Evolutionary conservation across 2,329 filamentous ascomycete species (phyloP).

Genomic region (Cladophialophora carrionii): DNA sequence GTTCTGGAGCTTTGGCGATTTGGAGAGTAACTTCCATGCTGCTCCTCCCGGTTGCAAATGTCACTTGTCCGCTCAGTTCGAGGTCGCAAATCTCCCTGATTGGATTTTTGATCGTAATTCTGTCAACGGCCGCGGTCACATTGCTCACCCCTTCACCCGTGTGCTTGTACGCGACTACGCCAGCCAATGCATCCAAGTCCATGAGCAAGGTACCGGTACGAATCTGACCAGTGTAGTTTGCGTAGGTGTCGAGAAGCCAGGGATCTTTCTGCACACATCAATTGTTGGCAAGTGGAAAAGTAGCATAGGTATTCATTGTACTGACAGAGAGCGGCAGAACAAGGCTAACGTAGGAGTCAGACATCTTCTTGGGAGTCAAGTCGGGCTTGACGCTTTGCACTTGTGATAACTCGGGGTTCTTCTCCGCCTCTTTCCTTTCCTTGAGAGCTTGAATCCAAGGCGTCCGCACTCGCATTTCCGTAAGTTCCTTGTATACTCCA

Average conservation of each 20-base stretch:
- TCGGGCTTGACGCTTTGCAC: conserved; percentile 53
- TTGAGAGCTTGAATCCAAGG: conserved; percentile 70
- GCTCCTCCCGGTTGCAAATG: conserved; percentile 72
- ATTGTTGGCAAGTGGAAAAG: conserved; percentile 15
- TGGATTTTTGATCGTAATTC: conserved; percentile 70
- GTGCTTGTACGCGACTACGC: conserved; percentile 75
- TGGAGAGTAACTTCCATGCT: conserved; percentile 75
- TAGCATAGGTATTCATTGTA: conserved; percentile 10
- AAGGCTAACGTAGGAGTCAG: conserved; percentile 70
- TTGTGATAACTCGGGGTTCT: conserved; percentile 34
- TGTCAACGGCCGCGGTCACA: conserved; percentile 66
- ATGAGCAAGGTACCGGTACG: conserved; percentile 73
- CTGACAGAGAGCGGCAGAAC: conserved; percentile 46
- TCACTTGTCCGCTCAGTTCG: conserved; percentile 69
- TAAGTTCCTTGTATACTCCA: conserved; percentile 64
- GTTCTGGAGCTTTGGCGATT: conserved; percentile 66
- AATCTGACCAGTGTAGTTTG: conserved; percentile 75
- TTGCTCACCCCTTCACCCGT: conserved; percentile 67
- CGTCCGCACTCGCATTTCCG: conserved; percentile 63
- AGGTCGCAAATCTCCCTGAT: conserved; percentile 78
- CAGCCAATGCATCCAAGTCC: conserved; percentile 77
- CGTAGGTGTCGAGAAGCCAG: conserved; percentile 76
- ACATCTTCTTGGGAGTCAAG: conserved; percentile 69
- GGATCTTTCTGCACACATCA: conserved; percentile 70
- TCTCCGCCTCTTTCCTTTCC: conserved; percentile 53